Base-by-base conservation (phyloP, 2,329 filamentous ascomycete species). In the Scedosporium minutisporum region DNA sequence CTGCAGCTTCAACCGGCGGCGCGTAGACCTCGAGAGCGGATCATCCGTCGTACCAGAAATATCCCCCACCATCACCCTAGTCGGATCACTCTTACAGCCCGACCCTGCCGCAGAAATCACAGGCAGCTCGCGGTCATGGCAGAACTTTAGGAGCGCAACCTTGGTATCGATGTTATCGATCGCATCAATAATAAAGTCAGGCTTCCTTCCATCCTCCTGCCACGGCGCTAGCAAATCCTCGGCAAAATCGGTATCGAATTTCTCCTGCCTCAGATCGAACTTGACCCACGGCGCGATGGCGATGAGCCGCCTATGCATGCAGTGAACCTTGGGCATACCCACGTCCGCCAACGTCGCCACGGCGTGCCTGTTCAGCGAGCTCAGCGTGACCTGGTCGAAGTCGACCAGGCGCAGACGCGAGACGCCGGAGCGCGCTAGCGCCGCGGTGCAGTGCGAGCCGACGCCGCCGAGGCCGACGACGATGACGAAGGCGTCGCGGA, bases 151-250 rank as follows among this genome's bases (percentile, higher is more conserved):
- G 62, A 99, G 78, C 18, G 88, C 89, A 3, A 99, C 93, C 77
- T 99, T 99, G 62, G 91, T 96, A 60, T 96, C 91, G 65, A 99
- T 97, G 71, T 99, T 97, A 75, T 99, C 95, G 67, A 99, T 99
- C 23, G 93, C 96, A 75, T 99, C 95, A 42, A 99, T 85, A n/a
- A 99, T 86, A 70, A 88, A 99, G 69, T 93, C 88, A 1, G 93
- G 92, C 68, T 81, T 81, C 71, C 82, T 83, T 16, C 79, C 85
- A 4, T 75, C 79, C n/a, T 51, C 53, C 29, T 78, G 75, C 87
- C 91, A 92, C 0, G 84, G 79, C 0, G 78, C 84, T 51, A 99
- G 78, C 65, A 97, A 78, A 10, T 76, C 72, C 6, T 83, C 82
- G 0, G 92, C 92, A 9, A 80, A 86, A 16, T 78, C 73, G 57